Evolutionary conservation across 176 grass and related monocot genomes (phyloP).

Genomic region (Cymbopogon citratus): DNA sequence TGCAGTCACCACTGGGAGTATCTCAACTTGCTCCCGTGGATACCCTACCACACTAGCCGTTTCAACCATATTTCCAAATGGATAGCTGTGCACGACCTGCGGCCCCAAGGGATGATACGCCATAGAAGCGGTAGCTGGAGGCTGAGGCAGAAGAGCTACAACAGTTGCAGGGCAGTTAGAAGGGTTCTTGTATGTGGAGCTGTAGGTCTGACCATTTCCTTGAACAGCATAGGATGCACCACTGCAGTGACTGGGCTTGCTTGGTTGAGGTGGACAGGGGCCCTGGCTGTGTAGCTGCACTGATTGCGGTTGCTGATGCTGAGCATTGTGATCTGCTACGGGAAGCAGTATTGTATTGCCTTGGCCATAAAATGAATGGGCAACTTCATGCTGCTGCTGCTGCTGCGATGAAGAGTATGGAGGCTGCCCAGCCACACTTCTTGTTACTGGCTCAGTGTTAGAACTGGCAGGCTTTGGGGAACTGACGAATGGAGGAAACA

Average conservation of each 20-base stretch:
- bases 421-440: slow-evolving; percentile 40
- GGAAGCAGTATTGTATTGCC: slow-evolving; percentile 55
- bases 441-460: slow-evolving; percentile 48
- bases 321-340: slow-evolving; percentile 32
- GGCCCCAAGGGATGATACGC: slow-evolving; percentile 40
- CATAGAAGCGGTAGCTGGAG: slow-evolving; percentile 27
- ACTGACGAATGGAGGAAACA: slow-evolving; percentile 59
- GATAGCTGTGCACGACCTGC: slow-evolving; percentile 48
- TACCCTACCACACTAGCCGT: slow-evolving; percentile 74
- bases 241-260: slow-evolving; percentile 51
- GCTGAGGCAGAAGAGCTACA: slow-evolving; percentile 47
- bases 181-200: slow-evolving; percentile 35
- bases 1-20: slow-evolving; percentile 38
- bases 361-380: slow-evolving; percentile 55
- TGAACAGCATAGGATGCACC: slow-evolving; percentile 59
- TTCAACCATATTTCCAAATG: slow-evolving; percentile 64
- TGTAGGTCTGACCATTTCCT: slow-evolving; percentile 47
- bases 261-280: slow-evolving; percentile 44
- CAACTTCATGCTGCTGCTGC: slow-evolving; percentile 58
- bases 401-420: slow-evolving; percentile 49
- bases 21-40: slow-evolving; percentile 41
- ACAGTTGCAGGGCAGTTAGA: slow-evolving; percentile 42
- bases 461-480: slow-evolving; percentile 60
- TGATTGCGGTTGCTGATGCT: slow-evolving; percentile 39
- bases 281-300: slow-evolving; percentile 34